These are phyloP conservation scores for Sporothrix curviconia DNA, from an alignment of 2,329 filamentous ascomycete species.

Conservation along the genomic window DNA sequence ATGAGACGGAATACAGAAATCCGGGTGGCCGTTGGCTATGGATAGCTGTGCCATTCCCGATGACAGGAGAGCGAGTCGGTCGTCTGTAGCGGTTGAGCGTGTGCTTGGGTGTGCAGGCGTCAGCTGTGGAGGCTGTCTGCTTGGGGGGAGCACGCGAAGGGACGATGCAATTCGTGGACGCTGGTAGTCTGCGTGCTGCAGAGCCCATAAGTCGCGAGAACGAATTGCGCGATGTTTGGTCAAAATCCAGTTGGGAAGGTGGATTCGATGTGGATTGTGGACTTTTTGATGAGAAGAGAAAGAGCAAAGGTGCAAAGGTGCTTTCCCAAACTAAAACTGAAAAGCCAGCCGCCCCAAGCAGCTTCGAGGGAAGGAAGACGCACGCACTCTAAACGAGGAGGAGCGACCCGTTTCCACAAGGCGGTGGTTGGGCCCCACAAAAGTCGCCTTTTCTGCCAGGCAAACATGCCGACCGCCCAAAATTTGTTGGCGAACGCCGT, in stretches of 20 bases:
- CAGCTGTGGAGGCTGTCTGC: background rate
- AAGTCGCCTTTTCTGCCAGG: background rate
- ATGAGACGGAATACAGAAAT: background rate
- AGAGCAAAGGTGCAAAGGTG: background rate
- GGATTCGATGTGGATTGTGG: background rate
- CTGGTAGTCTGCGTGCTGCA: no score
- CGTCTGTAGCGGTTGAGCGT: no score
- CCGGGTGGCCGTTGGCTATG: background rate
- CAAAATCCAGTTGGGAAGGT: slow-evolving; percentile 2
- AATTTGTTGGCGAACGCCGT: background rate
- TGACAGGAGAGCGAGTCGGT: background rate
- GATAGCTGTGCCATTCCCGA: background rate
- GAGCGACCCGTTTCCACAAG: background rate
- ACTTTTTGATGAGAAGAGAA: background rate
- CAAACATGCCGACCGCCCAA: slow-evolving; percentile 5
- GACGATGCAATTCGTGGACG: no score
- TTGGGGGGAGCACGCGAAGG: no score
- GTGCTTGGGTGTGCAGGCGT: no score
- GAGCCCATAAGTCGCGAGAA: background rate
- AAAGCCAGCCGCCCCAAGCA: background rate
- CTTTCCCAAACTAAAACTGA: background rate
- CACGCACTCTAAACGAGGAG: background rate
- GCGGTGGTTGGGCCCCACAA: background rate
- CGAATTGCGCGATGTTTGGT: background rate
- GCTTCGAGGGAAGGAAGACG: slow-evolving; percentile 1